phyloP scores from a whole-genome alignment of 805 yeast genomes.

The Grigorovia humatica region DNA sequence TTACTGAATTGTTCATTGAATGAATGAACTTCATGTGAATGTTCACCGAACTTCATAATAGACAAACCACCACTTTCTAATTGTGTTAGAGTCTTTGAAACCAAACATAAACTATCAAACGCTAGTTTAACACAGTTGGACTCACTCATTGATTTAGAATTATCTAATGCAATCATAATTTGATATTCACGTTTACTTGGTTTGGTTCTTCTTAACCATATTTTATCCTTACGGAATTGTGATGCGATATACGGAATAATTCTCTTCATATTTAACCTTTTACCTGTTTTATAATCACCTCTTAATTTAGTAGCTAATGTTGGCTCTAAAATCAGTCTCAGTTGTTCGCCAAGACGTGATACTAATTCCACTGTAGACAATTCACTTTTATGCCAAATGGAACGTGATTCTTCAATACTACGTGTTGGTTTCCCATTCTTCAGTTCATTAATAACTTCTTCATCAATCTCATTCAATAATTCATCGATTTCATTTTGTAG shows the following conservation, averaged over 20 bases:
- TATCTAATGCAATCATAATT: slow-evolving; percentile 94
- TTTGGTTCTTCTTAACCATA: slow-evolving; percentile 94
- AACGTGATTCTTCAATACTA: slow-evolving; percentile 55
- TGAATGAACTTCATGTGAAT: slow-evolving; percentile 75
- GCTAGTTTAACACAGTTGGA: slow-evolving; percentile 85
- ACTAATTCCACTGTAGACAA: slow-evolving; percentile 79
- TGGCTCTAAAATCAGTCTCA: slow-evolving; percentile 87
- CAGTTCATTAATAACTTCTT: slow-evolving; percentile 23
- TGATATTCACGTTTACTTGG: slow-evolving; percentile 97
- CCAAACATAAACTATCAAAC: slow-evolving; percentile 87
- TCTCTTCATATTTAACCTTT: slow-evolving; percentile 91
- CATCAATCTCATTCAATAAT: slow-evolving; percentile 27
- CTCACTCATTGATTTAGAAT: slow-evolving; percentile 95
- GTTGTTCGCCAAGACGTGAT: slow-evolving; percentile 81
- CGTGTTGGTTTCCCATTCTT: slow-evolving; percentile 34
- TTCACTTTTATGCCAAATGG: slow-evolving; percentile 76
- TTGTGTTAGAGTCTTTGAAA: slow-evolving; percentile 86
- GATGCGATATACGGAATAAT: slow-evolving; percentile 97
- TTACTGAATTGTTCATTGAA: slow-evolving; percentile 76
- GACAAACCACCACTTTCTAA: slow-evolving; percentile 90
- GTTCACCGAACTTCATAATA: slow-evolving; percentile 82
- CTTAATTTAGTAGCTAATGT: slow-evolving; percentile 88
- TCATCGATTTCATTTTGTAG: slow-evolving; percentile 25
- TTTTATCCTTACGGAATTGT: slow-evolving; percentile 93
- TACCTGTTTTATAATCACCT: slow-evolving; percentile 97